Evolutionary conservation across 2,329 filamentous ascomycete genomes (phyloP), one percentile per base, ranked within the genome.

Genomic region (Beauveria scarabaeidicola): DNA sequence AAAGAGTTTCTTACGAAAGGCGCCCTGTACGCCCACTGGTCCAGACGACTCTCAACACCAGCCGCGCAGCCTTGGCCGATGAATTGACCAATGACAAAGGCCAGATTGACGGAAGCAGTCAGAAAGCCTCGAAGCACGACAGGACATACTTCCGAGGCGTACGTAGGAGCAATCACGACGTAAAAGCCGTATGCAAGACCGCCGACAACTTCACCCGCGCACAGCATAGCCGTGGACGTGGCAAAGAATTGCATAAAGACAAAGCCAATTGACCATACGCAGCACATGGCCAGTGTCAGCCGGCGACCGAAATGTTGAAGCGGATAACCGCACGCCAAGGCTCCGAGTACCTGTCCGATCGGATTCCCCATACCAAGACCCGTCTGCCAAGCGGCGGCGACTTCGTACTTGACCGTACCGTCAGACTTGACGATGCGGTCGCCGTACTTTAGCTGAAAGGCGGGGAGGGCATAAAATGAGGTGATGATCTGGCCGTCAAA

Each of bases 231-330:
- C 13, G 85, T 74, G 1, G 78, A 80, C 2, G 78, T 76, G 13
- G 82, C 81, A 64, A 85, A 86, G 73, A 86, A 85, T 63, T 85
- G 82, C 59, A 86, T 78, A 67, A 85, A 86, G 60, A 86, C 78
- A 44, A 85, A 78, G 1, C 71, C 75, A 13, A 77, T 75, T 2
- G 79, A 81, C 61, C 78, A 66, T 10, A 69, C 59, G 25, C 79
- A 73, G 62, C 77, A 80, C 5, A 67, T 66, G 59, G 72, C 75
- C 44, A 79, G 76, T 0, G 78, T 79, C 66, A 67, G 67, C 61
- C 75, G 77, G 32, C 77, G 73, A 13, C 78, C 78, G 52, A 74
- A 77, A 40, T 66, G 55, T 58, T 80, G 75, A 40, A 68, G 59
- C 5, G 67, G 67, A 47, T 66, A 67, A 10, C 70, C 62, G 51